phyloP scores from a whole-genome alignment of 2,329 filamentous ascomycete species.

The Emergomyces orientalis region DNA sequence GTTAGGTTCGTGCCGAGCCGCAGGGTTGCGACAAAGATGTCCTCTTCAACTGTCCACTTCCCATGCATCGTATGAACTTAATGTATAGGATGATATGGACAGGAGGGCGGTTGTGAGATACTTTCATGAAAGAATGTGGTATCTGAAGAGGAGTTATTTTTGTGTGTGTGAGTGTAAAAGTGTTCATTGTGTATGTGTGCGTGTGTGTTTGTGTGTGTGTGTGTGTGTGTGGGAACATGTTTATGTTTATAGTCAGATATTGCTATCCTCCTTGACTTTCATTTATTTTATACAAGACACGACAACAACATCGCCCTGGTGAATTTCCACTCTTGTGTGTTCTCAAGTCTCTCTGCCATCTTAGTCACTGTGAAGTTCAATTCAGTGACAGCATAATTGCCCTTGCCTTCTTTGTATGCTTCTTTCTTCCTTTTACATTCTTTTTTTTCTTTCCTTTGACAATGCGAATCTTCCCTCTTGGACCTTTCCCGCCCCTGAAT shows the following conservation, averaged over 20 bases:
- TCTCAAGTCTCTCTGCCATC: not conserved
- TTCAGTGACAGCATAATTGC: not conserved
- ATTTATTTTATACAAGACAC: not conserved
- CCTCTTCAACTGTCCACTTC: constrained; percentile 10
- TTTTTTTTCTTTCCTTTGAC: not conserved
- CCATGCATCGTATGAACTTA: constrained; percentile 10
- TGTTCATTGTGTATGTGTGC: not conserved
- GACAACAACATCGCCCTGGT: not conserved
- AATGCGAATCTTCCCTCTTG: too few species aligned
- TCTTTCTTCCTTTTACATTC: not conserved
- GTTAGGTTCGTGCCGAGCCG: constrained; percentile 15
- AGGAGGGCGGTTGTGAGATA: not conserved
- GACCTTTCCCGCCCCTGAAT: too few species aligned
- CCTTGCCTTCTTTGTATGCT: not conserved
- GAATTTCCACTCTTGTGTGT: not conserved
- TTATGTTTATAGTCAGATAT: not conserved
- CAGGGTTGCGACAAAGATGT: constrained; percentile 15
- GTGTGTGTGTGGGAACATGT: not conserved
- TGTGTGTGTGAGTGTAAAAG: not conserved
- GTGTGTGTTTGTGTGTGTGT: not conserved
- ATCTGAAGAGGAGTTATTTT: not conserved
- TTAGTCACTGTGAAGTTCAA: not conserved
- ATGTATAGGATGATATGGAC: not conserved
- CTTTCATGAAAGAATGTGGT: not conserved
- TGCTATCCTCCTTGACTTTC: not conserved